Evolutionary conservation across 768 basidiomycete species (phyloP), one percentile per base, ranked within the genome.

Genomic region (Phanerochaete carnosa): DNA sequence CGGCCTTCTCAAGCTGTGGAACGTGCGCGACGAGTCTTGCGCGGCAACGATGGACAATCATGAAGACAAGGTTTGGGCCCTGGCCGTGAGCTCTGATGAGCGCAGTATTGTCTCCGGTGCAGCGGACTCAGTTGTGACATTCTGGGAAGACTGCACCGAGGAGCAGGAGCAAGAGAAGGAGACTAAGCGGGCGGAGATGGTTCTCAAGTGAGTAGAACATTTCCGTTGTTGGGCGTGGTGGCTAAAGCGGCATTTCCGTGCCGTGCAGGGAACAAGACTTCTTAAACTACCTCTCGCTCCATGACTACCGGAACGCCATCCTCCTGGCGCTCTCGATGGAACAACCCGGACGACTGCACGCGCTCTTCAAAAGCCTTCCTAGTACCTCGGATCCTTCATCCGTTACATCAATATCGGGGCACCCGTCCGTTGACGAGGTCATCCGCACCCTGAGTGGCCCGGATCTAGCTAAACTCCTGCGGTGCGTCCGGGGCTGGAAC

Each of bases 1-100:
- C 72, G 97, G 97, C 33, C 76, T 99, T 45, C 91, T 98, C 62
- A 99, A 98, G 76, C 64, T 99, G 28, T 99, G 97, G 97, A 94
- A 90, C 73, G 81, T 96, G 56, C 82, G 83, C 67, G 88, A 92
- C 55, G 97, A 98, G 70, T 86, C 91, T 66, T 98, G 95, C 66
- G 77, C 85, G 7, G 78, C 86, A 19, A 98, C 96, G 5, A 77
- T 99, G 73, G 97, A 99, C 73, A 96, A 96, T 68, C 97, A 99
- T 67, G 94, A 97, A 72, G 96, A 98, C 64, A 98, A 98, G 83
- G 87, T 99, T n/a, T 99, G 97, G 97, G 95, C 95, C 1, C 80
- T 98, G 13, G 86, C 94, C 9, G 76, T 97, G 49, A 90, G 87
- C 67, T 70, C 77, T 8, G 92, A 98, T 69, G 94, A 94, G 69